Evolutionary conservation across 2,329 filamentous ascomycete genomes (phyloP).

Genomic region (Zarea fungicola): DNA sequence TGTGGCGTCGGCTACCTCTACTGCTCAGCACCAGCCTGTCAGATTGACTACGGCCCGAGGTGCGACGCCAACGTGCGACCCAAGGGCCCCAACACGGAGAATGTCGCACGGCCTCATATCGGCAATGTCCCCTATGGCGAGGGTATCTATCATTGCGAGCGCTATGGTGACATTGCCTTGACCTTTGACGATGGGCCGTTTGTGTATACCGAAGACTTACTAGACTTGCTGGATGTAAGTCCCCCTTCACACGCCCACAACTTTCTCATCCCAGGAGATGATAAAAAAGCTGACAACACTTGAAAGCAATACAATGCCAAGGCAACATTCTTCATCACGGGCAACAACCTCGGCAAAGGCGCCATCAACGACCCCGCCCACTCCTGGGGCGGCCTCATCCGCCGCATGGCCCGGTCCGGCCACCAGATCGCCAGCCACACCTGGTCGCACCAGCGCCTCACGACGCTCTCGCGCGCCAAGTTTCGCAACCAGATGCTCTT

Average conservation of each 20-base stretch:
- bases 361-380: slow-evolving; percentile 35
- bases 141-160: slow-evolving; percentile 37
- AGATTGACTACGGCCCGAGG: slow-evolving; percentile 53
- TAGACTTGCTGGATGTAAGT: slow-evolving; percentile 30
- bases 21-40: slow-evolving; percentile 57
- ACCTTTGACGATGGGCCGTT: slow-evolving; percentile 44
- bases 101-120: slow-evolving; percentile 45
- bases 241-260: neutral
- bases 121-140: slow-evolving; percentile 53
- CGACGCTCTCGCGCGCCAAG: slow-evolving; percentile 26
- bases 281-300: neutral
- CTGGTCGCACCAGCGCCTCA: slow-evolving; percentile 41
- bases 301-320: slow-evolving; percentile 28
- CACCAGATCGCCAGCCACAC: slow-evolving; percentile 57
- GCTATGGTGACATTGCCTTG: slow-evolving; percentile 34
- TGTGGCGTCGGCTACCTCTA: slow-evolving; percentile 51
- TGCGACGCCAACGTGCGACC: slow-evolving; percentile 55
- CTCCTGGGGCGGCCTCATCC: slow-evolving; percentile 30
- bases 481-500: slow-evolving; percentile 36
- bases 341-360: slow-evolving; percentile 33
- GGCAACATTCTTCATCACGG: slow-evolving; percentile 35
- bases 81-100: slow-evolving; percentile 48
- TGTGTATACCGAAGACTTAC: slow-evolving; percentile 35
- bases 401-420: slow-evolving; percentile 45
- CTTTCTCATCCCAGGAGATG: neutral